Evolutionary conservation across 192 early-diverging fungal species (phyloP).

Genomic region (Jimgerdemannia lactiflua): DNA sequence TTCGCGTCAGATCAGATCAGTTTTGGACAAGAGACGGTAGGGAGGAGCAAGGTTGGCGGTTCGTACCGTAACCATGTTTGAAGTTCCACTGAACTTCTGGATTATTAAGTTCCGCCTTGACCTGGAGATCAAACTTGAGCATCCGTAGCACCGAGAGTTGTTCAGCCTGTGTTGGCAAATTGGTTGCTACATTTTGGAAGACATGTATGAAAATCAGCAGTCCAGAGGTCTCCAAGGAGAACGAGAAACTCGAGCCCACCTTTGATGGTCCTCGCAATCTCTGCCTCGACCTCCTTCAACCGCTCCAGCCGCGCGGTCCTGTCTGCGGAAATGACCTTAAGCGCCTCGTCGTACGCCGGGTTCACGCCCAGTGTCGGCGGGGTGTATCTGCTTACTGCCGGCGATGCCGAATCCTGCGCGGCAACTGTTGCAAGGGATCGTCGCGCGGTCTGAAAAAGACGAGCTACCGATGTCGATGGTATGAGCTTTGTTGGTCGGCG

Average conservation of each 20-base stretch:
- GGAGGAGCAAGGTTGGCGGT: background rate
- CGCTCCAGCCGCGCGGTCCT: conserved; percentile 44
- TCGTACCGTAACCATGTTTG: conserved; percentile 41
- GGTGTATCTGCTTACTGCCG: conserved; percentile 34
- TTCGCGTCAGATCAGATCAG: too few relatives aligned
- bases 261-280: conserved; percentile 31
- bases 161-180: conserved; percentile 23
- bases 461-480: too few relatives aligned
- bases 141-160: conserved; percentile 45
- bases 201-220: background rate
- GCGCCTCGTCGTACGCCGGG: conserved; percentile 71
- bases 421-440: background rate
- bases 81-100: conserved; percentile 68
- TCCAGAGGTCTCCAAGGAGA: background rate
- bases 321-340: conserved; percentile 66
- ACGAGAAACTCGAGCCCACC: conserved; percentile 27
- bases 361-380: conserved; percentile 55
- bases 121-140: conserved; percentile 48
- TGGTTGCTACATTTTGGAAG: conserved; percentile 13
- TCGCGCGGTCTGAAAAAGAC: background rate
- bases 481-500: too few relatives aligned
- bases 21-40: background rate
- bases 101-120: conserved; percentile 67
- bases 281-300: conserved; percentile 35
- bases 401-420: background rate